Evolutionary conservation across 176 grass and related monocot genomes (phyloP), one percentile per base, ranked within the genome.

Genomic region (Olyra latifolia): DNA sequence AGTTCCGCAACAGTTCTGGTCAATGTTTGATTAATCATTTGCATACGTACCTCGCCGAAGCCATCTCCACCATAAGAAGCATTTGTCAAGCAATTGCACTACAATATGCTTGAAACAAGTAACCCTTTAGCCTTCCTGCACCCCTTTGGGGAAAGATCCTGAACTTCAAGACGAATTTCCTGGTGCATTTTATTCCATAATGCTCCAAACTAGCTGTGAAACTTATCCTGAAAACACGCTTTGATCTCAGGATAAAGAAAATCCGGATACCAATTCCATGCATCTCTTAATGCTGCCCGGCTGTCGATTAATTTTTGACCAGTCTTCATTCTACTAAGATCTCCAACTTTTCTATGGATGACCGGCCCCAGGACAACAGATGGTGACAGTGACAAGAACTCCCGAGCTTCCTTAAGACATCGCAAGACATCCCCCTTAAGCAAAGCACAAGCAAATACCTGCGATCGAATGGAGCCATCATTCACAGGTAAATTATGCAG

Each of bases 391-490:
- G 74, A 48, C 38, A 99, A 79, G 62, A 86, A 86, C 77, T 93
- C 87, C 20, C 89, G 87, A 79, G 64, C 81, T 52, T 70, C 75
- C 79, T 66, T 86, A 69, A 99, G 68, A 74, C 96, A 99, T 79
- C 92, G 96, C 62, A 99, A 69, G 7, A 93, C 92, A 76, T 95
- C 73, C 38, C 92, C 96, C 86, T 99, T 88, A n/a, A 99, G 96
- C 76, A 93, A 86, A 74, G 92, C 88, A 40, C 88, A 89, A 61
- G 90, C 92, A 81, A 99, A 99, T 69, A 99, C 79, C 52, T 83
- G 88, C 76, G 88, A 11, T 57, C 90, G 68, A 14, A 76, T 83
- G 53, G 68, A 82, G 20, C 6, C 4, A 45, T 93, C 91, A 84
- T 99, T 69, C 38, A 99, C 88, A 32, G 84, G 90, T 56, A 83